Percentiles rank a stretch among this genome's conserved stretches.
These are phyloP conservation scores for Brachypodium distachyon DNA, from an alignment of 202 grass and related monocot genomes.

Conservation along the genomic window DNA sequence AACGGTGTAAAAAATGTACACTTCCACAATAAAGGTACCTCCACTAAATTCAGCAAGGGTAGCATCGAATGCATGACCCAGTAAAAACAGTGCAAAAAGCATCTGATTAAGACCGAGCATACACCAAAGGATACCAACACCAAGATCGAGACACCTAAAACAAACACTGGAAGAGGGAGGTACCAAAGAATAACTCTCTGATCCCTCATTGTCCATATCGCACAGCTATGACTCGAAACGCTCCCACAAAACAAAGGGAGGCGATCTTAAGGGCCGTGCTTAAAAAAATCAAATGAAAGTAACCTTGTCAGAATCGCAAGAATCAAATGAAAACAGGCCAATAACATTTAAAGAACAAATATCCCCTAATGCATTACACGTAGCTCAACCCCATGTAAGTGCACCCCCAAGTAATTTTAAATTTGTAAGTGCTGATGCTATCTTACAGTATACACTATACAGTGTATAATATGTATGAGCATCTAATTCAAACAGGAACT, in stretches of 20 bases:
- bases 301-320: background rate
- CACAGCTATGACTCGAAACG: slow-evolving; percentile 87
- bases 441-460: background rate
- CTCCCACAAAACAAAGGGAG: slow-evolving; percentile 69
- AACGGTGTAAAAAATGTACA: slow-evolving; percentile 5
- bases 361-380: background rate
- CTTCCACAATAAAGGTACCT: slow-evolving; percentile 22
- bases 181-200: slow-evolving; percentile 68
- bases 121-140: slow-evolving; percentile 19
- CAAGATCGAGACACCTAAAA: slow-evolving; percentile 18
- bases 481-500: too few relatives aligned
- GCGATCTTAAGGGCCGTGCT: slow-evolving; percentile 89
- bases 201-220: slow-evolving; percentile 33
- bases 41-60: slow-evolving; percentile 7
- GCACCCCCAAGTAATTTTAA: background rate
- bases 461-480: too few relatives aligned
- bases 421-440: background rate
- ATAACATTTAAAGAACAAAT: background rate
- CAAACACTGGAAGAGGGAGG: slow-evolving; percentile 28
- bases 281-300: background rate
- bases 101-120: slow-evolving; percentile 10
- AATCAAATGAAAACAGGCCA: background rate
- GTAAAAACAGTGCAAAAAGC: slow-evolving; percentile 6
- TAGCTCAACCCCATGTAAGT: background rate
- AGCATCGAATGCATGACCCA: background rate